These are phyloP conservation scores for Leccinum barrowsii DNA, from an alignment of 768 basidiomycete species.

Conservation along the genomic window DNA sequence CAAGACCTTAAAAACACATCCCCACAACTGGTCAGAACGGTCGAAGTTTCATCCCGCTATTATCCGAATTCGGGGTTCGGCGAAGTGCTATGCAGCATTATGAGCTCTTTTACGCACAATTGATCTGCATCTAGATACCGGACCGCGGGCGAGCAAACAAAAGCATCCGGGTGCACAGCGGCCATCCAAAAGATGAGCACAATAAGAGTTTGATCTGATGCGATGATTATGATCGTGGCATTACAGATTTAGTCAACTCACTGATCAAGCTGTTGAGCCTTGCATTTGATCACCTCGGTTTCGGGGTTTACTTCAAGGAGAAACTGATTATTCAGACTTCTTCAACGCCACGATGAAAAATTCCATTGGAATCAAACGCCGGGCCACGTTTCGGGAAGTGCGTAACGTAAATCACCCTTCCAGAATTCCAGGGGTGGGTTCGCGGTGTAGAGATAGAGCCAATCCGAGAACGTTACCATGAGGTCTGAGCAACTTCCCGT, in stretches of 20 bases:
- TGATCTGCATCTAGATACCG: neutral
- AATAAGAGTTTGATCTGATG: neutral
- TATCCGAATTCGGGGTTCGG: slow-evolving; percentile 6
- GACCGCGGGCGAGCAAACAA: neutral
- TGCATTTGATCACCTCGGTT: neutral
- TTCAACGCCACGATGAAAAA: neutral
- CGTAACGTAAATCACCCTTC: slow-evolving; percentile 6
- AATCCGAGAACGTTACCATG: neutral
- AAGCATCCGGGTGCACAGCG: neutral
- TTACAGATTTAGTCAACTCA: neutral
- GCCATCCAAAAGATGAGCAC: neutral
- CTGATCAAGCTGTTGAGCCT: neutral
- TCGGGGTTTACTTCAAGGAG: neutral
- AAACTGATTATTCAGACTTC: neutral
- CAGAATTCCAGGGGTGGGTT: neutral
- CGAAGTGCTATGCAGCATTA: slow-evolving; percentile 1
- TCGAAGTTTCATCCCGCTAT: neutral
- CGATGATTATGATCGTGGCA: neutral
- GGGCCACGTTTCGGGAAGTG: neutral
- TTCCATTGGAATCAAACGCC: slow-evolving; percentile 15
- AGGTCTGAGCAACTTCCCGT: neutral
- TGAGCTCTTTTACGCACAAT: neutral
- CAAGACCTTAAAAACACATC: slow-evolving; percentile 5
- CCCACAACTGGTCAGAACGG: neutral
- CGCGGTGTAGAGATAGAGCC: neutral